Evolutionary conservation across 2,329 filamentous ascomycete genomes (phyloP), one percentile per base, ranked within the genome.

Genomic region (Colletotrichum incanum): DNA sequence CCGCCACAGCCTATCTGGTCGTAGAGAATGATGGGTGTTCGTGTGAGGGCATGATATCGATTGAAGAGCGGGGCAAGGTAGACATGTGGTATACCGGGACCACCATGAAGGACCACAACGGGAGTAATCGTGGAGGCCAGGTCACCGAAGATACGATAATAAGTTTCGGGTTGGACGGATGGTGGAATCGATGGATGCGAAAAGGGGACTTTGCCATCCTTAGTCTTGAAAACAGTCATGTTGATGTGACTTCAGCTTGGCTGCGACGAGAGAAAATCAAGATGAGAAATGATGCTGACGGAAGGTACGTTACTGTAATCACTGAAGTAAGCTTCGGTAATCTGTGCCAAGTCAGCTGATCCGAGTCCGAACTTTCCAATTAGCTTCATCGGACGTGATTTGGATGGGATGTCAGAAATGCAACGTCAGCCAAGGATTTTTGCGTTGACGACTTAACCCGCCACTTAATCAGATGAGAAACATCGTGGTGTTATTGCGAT

Each of bases 1-100:
- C 76, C 76, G 11, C 86, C 87, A 72, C 83, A 85, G 28, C 87
- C 87, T 63, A 89, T 80, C 72, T 89, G 87, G 74, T 90, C 87
- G 76, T 89, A 89, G 76, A 88, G 83, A 37, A 89, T 77, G 2
- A 89, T 78, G 0, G 87, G 85, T 8, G 34, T 52, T n/a, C 45
- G 50, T 14, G 65, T 67, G 18, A 39, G 43, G n/a, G 31, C 50
- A 20, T 60, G 56, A 8, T 50, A 62, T 9, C 26, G 43, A 20
- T 26, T 54, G 65, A 67, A 62, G 3, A 62, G 45, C n/a, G 56
- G 65, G 16, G 56, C 5, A 5, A 67, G 56, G 2, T 67, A 67
- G 20, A 43, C 16, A 23, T 62, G 56, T 20, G 65, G 65, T 26
- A 67, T 62, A 5, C 65, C 65, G 12, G 65, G 65, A 6, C 65